Base-by-base conservation (phyloP, 139 green algal genomes). In the Protoeuglena noctilucae region DNA sequence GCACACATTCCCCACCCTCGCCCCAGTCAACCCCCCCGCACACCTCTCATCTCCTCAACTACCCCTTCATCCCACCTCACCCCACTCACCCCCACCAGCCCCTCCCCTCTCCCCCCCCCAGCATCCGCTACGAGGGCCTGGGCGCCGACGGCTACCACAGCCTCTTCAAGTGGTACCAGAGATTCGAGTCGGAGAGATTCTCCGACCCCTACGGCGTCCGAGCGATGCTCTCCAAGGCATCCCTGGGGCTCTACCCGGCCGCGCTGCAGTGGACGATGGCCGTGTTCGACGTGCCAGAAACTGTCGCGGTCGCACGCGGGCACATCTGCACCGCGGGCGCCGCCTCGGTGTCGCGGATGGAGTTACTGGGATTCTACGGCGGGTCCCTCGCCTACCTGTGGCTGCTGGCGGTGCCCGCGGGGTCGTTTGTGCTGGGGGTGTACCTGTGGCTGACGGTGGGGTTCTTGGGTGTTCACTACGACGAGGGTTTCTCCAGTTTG, bases 351-450 rank as follows among this genome's bases (percentile, higher is more conserved):
- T 79, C 54, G 57, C 55, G 2, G 22, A 12, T 58, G 39, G 66
- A 83, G 66, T 72, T 69, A 0, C n/a, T 73, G 21, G 69, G 60
- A 3, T 94, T 86, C 74, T 94, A 94, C 54, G 28, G 40, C 5
- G 83, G 78, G 51, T 80, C 88, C 73, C 69, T 94, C 21, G 64
- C 69, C 3, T 94, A 94, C 64, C 94, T 86, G 63, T 94, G 85
- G 85, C 63, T 94, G 48, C 69, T 94, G 21, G 83, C 83, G 47
- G 89, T 79, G 1, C 85, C 85, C 19, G 72, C 74, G 24, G 73
- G 93, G 16, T 82, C 68, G 47, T 71, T 82, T 53, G 54, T 93
- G 2, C 92, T 93, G 56, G 84, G 53, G 34, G 1, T 40, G 19
- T 93, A 93, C 59, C 71, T 93, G 4, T 93, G 87, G 64, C 23